phyloP scores from a whole-genome alignment of 1,284 basidiomycete species.

The Boletus coffeatus region DNA sequence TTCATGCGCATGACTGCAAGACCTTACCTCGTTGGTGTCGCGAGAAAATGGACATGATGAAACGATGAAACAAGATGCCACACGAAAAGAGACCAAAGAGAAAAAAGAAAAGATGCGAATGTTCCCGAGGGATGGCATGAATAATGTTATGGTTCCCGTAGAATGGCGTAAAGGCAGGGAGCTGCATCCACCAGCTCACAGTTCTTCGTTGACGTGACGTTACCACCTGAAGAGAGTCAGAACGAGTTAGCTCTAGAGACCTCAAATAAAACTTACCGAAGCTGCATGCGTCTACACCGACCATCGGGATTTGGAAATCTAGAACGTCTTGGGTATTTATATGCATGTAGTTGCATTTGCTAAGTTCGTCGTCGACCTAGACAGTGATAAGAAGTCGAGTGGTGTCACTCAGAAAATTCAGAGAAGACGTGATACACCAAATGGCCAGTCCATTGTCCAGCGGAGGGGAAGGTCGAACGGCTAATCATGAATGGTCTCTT shows the following conservation, averaged over 20 bases:
- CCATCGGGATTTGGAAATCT: slow-evolving; percentile 72
- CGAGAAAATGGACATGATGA: background rate
- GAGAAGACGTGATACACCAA: slow-evolving; percentile 34
- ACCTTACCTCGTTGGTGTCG: too few species aligned
- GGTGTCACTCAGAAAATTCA: background rate
- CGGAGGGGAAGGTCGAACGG: slow-evolving; percentile 49
- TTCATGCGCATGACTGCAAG: too few species aligned
- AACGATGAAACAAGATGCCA: slow-evolving; percentile 3
- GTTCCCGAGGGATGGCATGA: slow-evolving; percentile 60
- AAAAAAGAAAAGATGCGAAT: slow-evolving; percentile 4
- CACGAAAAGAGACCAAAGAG: slow-evolving; percentile 1
- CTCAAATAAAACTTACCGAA: slow-evolving; percentile 39
- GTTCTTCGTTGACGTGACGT: slow-evolving; percentile 64
- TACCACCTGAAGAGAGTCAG: slow-evolving; percentile 39
- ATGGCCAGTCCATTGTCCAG: slow-evolving; percentile 60
- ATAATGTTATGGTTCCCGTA: slow-evolving; percentile 63
- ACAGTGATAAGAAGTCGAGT: background rate
- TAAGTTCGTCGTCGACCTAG: slow-evolving; percentile 72
- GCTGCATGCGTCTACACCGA: slow-evolving; percentile 70
- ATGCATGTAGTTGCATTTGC: slow-evolving; percentile 45
- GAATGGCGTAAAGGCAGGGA: slow-evolving; percentile 70
- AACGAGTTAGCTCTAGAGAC: slow-evolving; percentile 3
- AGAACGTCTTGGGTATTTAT: slow-evolving; percentile 64
- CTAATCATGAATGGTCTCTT: slow-evolving; percentile 41
- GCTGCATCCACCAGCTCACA: slow-evolving; percentile 82